Conservation (phyloP, 257 asterid genomes). For the Solanum pinnatisectum region DNA sequence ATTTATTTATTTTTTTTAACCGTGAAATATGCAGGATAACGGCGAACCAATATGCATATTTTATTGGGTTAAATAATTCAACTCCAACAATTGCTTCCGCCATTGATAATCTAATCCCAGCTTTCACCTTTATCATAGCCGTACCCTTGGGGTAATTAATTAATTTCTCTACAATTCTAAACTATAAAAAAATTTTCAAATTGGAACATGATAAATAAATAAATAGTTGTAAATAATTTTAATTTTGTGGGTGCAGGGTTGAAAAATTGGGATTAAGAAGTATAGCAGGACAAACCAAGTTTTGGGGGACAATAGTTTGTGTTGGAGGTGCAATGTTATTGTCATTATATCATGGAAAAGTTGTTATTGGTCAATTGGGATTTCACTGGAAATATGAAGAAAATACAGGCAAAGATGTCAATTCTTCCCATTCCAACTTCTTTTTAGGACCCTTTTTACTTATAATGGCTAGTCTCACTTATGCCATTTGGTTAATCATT, state of each 20-base stretch:
- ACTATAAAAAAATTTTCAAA: too few relatives aligned
- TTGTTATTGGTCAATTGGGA: constrained; percentile 38
- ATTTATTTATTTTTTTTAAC: neutral
- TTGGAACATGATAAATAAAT: neutral
- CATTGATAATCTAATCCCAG: constrained; percentile 61
- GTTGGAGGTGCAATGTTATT: constrained; percentile 71
- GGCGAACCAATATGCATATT: constrained; percentile 62
- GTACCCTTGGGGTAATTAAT: constrained; percentile 60
- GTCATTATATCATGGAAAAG: constrained; percentile 57
- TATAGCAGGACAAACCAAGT: constrained; percentile 60
- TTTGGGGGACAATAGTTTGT: constrained; percentile 56
- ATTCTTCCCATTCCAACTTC: constrained; percentile 26
- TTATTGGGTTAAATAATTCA: constrained; percentile 71
- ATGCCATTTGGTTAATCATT: constrained; percentile 76
- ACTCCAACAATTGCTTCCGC: constrained; percentile 91
- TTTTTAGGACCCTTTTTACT: constrained; percentile 60
- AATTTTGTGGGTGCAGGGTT: constrained; percentile 21
- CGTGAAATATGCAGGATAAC: constrained; percentile 45
- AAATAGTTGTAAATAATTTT: neutral
- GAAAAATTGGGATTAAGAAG: constrained; percentile 48
- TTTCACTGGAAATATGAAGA: constrained; percentile 66
- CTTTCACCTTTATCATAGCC: constrained; percentile 71
- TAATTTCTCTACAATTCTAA: neutral
- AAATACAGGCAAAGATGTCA: neutral
- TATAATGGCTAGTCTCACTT: constrained; percentile 53